Conservation (phyloP, 2,329 filamentous ascomycete genomes). For the Knufia petricola region DNA sequence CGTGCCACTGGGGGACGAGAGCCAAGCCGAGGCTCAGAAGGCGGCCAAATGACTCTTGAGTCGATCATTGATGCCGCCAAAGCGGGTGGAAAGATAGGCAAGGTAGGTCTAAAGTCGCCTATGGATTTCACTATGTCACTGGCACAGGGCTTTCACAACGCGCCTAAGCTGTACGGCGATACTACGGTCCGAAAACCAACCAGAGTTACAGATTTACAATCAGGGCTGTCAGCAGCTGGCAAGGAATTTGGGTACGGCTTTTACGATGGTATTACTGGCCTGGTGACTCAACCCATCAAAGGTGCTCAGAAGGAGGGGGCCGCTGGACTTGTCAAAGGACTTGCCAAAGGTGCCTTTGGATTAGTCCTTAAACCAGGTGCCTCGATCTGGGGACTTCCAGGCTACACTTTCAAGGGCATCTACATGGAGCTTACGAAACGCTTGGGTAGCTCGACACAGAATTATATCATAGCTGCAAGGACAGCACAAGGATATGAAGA, state of each 20-base stretch:
- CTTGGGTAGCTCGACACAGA: slow-evolving; percentile 61
- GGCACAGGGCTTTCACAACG: slow-evolving; percentile 80
- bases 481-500: slow-evolving; percentile 67
- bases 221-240: slow-evolving; percentile 66
- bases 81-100: slow-evolving; percentile 61
- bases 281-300: slow-evolving; percentile 66
- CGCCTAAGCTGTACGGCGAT: slow-evolving; percentile 75
- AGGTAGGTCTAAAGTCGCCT: slow-evolving; percentile 66
- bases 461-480: slow-evolving; percentile 69
- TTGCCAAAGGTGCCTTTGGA: slow-evolving; percentile 76
- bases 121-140: slow-evolving; percentile 77
- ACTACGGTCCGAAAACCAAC: slow-evolving; percentile 68
- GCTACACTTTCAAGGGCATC: slow-evolving; percentile 73
- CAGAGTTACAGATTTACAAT: slow-evolving; percentile 67
- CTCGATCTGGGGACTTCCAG: slow-evolving; percentile 65
- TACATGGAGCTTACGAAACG: slow-evolving; percentile 65
- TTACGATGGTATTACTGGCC: slow-evolving; percentile 70
- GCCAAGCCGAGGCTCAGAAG: slow-evolving; percentile 19
- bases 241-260: slow-evolving; percentile 70
- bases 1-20: slow-evolving; percentile 9
- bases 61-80: slow-evolving; percentile 56
- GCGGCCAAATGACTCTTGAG: slow-evolving; percentile 40
- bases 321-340: slow-evolving; percentile 63
- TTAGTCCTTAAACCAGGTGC: slow-evolving; percentile 73
- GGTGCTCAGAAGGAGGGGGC: slow-evolving; percentile 58